Conservation (phyloP, 768 basidiomycete genomes). For the Mrakia frigida region DNA sequence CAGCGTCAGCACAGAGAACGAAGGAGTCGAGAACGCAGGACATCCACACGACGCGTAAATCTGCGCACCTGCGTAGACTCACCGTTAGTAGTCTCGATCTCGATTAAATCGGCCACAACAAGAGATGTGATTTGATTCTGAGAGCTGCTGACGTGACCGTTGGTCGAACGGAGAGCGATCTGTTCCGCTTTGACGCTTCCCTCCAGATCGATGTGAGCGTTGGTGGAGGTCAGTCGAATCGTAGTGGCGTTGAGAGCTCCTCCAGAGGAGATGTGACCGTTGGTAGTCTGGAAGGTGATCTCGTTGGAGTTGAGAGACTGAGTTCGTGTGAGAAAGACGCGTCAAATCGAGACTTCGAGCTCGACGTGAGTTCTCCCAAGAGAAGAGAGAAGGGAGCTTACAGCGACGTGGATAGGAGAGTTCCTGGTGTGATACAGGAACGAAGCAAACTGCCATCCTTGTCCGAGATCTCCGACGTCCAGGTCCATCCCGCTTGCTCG, state of each 20-base stretch:
- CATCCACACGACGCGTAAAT: not conserved
- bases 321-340: not conserved
- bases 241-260: not conserved
- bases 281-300: not conserved
- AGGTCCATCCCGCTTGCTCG: not conserved
- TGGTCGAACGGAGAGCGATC: not conserved
- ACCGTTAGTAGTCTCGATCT: conserved; percentile 2
- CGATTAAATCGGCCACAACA: not conserved
- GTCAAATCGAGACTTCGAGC: not conserved
- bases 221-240: not conserved
- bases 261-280: not conserved
- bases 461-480: not conserved
- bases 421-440: not conserved
- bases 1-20: not conserved
- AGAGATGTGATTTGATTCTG: not conserved
- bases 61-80: not conserved
- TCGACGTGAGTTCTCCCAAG: not conserved
- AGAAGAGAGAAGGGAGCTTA: not conserved
- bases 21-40: not conserved
- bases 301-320: not conserved
- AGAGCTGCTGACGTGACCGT: not conserved
- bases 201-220: not conserved
- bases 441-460: not conserved
- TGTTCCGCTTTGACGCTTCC: not conserved
- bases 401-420: not conserved